These are phyloP conservation scores for Hypoxylon crocopeplum DNA, from an alignment of 495 filamentous ascomycete species.

Conservation along the genomic window DNA sequence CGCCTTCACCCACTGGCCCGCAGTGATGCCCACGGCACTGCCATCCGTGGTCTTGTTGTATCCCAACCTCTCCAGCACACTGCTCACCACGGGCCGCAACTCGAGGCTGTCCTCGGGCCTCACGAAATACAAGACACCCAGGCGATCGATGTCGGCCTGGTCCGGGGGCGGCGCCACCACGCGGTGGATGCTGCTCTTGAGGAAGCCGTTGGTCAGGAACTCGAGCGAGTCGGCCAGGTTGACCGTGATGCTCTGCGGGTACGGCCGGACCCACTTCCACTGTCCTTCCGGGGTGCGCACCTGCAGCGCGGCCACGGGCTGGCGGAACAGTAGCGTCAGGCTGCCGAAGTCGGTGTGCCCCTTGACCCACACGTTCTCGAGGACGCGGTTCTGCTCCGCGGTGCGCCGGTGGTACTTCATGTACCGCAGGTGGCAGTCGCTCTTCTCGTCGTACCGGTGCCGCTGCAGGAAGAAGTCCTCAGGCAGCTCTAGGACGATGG, in stretches of 20 bases:
- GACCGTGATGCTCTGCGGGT: constrained; percentile 60
- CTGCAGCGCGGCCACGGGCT: constrained; percentile 60
- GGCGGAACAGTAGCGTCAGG: constrained; percentile 62
- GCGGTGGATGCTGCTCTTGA: constrained; percentile 61
- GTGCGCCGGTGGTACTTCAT: constrained; percentile 60
- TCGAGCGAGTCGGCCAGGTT: constrained; percentile 61
- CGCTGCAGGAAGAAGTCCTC: constrained; percentile 57
- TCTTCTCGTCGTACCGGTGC: constrained; percentile 58
- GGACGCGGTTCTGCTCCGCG: constrained; percentile 46
- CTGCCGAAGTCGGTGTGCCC: constrained; percentile 65
- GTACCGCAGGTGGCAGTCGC: constrained; percentile 60
- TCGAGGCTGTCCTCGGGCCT: constrained; percentile 43
- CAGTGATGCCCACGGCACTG: constrained; percentile 47
- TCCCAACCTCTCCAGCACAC: constrained; percentile 39
- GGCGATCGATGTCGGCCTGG: constrained; percentile 57
- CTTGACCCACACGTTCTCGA: constrained; percentile 45
- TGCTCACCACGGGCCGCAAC: constrained; percentile 43
- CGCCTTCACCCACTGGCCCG: constrained; percentile 52
- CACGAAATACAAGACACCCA: constrained; percentile 59
- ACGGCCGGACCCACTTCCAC: constrained; percentile 60
- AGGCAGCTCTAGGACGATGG: constrained; percentile 59
- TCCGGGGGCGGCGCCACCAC: constrained; percentile 59
- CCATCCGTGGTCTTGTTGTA: constrained; percentile 44
- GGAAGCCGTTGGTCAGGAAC: constrained; percentile 55
- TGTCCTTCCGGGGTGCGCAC: constrained; percentile 54